A percentile compares a stretch with the other conserved stretches of the same genome.
These are phyloP conservation scores for Alternaria tenuissima DNA, from an alignment of 2,329 filamentous ascomycete genomes.

Conservation along the genomic window DNA sequence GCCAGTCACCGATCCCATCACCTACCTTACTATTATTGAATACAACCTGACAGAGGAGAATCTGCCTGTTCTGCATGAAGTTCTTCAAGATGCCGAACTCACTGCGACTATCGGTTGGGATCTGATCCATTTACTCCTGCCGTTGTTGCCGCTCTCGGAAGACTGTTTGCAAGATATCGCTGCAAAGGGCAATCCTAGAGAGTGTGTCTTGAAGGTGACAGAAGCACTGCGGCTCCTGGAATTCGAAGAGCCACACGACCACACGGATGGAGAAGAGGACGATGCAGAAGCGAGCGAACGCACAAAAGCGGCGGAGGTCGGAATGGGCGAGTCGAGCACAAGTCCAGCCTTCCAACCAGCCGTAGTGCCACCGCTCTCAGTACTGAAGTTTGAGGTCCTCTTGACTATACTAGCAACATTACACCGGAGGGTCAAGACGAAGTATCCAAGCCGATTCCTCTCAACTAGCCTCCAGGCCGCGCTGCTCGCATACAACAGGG, in stretches of 20 bases:
- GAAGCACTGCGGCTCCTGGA: conserved; percentile 72
- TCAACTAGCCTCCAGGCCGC: conserved; percentile 79
- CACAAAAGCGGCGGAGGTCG: conserved; percentile 33
- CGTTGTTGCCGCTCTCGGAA: conserved; percentile 71
- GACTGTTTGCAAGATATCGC: conserved; percentile 77
- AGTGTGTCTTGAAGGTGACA: conserved; percentile 82
- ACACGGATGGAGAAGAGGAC: conserved; percentile 58
- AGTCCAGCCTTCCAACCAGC: conserved; percentile 35
- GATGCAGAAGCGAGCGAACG: conserved; percentile 28
- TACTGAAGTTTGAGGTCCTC: conserved; percentile 71
- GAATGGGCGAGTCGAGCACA: conserved; percentile 43
- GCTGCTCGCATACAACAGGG: conserved; percentile 69
- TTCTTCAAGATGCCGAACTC: conserved; percentile 72
- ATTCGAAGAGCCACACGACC: conserved; percentile 59
- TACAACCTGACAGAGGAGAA: conserved; percentile 73
- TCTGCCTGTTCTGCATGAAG: conserved; percentile 72
- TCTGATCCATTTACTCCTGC: conserved; percentile 76
- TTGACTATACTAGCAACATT: conserved; percentile 76
- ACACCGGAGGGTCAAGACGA: conserved; percentile 77
- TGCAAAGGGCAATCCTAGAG: conserved; percentile 78
- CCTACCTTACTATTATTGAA: conserved; percentile 80
- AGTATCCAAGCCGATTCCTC: conserved; percentile 79
- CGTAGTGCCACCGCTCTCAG: conserved; percentile 50
- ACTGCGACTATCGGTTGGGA: conserved; percentile 86
- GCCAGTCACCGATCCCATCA: conserved; percentile 72